phyloP scores from a whole-genome alignment of 306 rosid genomes.

The Prunus mira region DNA sequence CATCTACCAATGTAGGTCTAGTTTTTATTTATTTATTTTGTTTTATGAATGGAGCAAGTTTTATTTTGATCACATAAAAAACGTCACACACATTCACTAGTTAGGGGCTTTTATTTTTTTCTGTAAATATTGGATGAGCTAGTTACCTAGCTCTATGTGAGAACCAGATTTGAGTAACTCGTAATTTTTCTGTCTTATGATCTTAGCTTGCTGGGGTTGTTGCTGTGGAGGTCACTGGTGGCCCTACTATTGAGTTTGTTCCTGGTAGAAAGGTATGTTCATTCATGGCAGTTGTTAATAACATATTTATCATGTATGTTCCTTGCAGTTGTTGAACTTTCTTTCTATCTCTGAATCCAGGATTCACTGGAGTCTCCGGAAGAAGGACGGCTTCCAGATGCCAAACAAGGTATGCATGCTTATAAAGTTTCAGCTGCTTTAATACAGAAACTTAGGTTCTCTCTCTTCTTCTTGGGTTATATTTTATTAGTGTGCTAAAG shows the following conservation, averaged over 20 bases:
- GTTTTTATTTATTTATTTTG: not conserved
- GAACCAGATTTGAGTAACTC: not conserved
- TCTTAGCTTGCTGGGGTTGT: constrained; percentile 91
- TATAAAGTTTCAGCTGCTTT: not conserved
- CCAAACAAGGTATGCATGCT: constrained; percentile 53
- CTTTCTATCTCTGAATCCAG: constrained; percentile 35
- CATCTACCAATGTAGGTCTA: not conserved
- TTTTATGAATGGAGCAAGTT: not conserved
- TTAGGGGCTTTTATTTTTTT: not conserved
- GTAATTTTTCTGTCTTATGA: not conserved
- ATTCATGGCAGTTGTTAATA: not conserved
- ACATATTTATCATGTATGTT: not conserved
- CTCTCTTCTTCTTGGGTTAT: not conserved
- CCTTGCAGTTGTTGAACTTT: not conserved
- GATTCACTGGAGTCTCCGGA: constrained; percentile 56
- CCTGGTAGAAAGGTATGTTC: constrained; percentile 75
- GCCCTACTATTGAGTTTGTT: constrained; percentile 70
- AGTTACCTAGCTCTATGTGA: not conserved
- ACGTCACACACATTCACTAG: not conserved
- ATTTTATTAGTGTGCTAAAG: not conserved
- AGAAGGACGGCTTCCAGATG: constrained; percentile 96
- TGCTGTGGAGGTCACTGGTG: constrained; percentile 93
- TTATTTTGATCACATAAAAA: not conserved
- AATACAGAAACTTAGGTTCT: not conserved
- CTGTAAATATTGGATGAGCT: not conserved